These are phyloP conservation scores for Phytophthora europaea DNA, from an alignment of 352 stramenopile genomes.

Conservation along the genomic window DNA sequence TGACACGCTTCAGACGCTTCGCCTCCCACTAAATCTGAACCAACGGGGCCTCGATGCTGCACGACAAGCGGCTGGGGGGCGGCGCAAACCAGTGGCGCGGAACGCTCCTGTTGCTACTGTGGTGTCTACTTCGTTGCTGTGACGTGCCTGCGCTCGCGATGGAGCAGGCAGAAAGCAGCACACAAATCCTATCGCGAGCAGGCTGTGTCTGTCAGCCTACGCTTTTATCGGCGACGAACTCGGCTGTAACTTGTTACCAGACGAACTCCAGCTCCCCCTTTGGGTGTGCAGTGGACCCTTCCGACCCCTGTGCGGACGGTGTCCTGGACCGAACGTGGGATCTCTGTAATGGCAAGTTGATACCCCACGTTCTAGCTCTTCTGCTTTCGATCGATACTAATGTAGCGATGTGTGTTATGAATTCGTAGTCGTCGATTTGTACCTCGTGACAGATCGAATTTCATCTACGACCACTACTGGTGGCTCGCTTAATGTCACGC, in stretches of 20 bases:
- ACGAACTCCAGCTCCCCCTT: neutral
- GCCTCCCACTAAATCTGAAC: neutral
- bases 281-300: slow-evolving; percentile 36
- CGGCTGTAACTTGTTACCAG: slow-evolving; percentile 34
- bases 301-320: slow-evolving; percentile 22
- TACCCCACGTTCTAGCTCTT: neutral
- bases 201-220: slow-evolving; percentile 43
- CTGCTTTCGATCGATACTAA: neutral
- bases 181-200: slow-evolving; percentile 30
- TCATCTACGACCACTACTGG: slow-evolving; percentile 9
- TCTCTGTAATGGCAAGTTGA: slow-evolving; percentile 44
- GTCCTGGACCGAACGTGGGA: slow-evolving; percentile 33
- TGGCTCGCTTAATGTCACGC: slow-evolving; percentile 19
- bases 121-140: neutral
- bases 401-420: neutral
- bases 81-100: neutral
- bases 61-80: neutral
- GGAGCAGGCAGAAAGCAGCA: neutral
- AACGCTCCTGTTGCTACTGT: slow-evolving; percentile 5
- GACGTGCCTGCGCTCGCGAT: neutral
- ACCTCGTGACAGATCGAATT: slow-evolving; percentile 28
- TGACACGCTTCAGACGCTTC: slow-evolving; percentile 4
- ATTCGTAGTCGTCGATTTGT: slow-evolving; percentile 43
- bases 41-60: neutral
- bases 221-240: neutral